A percentile compares a stretch with the other conserved stretches of the same genome.
Evolutionary conservation across 192 early-diverging fungal genomes (phyloP).

Genomic region (Allomyces macrogynus): DNA sequence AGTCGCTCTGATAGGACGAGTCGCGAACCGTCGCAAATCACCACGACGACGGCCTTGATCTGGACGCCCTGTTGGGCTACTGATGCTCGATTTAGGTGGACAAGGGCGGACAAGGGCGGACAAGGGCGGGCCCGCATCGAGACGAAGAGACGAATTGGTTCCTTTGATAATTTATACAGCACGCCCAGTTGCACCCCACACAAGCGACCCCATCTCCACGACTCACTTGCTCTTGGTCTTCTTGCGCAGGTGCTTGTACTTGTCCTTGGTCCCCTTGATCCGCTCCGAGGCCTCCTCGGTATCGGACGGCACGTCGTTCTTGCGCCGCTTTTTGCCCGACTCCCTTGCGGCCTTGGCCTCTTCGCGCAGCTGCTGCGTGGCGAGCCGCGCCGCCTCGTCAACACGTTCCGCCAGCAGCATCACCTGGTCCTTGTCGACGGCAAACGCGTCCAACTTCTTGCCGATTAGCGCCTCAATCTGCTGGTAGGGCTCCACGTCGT

Average conservation of each 20-base stretch:
- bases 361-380: slow-evolving; percentile 69
- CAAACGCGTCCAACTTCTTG: slow-evolving; percentile 67
- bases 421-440: slow-evolving; percentile 56
- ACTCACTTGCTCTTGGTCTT: slow-evolving; percentile 47
- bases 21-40: no score
- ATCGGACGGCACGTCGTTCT: neutral
- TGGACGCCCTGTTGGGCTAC: no score
- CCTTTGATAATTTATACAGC: no score
- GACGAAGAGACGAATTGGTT: no score
- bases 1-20: no score
- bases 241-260: neutral
- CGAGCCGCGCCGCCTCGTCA: slow-evolving; percentile 67
- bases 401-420: slow-evolving; percentile 88
- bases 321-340: neutral
- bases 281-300: neutral
- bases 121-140: no score
- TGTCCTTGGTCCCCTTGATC: neutral
- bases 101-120: no score
- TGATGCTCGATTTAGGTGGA: no score
- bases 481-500: slow-evolving; percentile 87
- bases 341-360: slow-evolving; percentile 24
- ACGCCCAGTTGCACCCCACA: no score
- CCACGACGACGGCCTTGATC: no score
- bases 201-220: no score
- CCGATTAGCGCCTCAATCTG: slow-evolving; percentile 77